Conservation (phyloP, 305 asterid species). For the Fraxinus dipetala region DNA sequence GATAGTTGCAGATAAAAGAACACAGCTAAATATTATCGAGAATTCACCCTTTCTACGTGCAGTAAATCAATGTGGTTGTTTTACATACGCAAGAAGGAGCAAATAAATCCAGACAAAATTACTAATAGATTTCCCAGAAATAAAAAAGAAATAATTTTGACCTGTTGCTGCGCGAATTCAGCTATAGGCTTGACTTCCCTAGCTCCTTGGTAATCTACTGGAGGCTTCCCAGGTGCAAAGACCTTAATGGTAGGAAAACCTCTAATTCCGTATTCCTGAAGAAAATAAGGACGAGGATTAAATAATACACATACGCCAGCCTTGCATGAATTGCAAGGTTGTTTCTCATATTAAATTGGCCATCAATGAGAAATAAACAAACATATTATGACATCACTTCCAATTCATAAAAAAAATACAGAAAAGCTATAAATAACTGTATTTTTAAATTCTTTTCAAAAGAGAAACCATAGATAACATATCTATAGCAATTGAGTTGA, state of each 20-base stretch:
- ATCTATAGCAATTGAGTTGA: not conserved
- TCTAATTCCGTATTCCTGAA: conserved; percentile 81
- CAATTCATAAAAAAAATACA: not conserved
- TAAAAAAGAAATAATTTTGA: conserved; percentile 22
- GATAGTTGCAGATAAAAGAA: conserved; percentile 5
- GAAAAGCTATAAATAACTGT: not conserved
- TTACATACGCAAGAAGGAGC: not conserved
- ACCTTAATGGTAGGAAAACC: conserved; percentile 97
- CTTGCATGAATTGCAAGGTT: not conserved
- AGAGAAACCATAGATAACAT: not conserved
- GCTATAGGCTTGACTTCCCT: conserved; percentile 83
- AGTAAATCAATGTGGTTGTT: not conserved
- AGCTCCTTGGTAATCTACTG: conserved; percentile 87
- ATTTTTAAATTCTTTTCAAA: not conserved
- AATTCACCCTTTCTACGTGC: not conserved
- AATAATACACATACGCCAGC: not conserved
- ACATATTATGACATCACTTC: not conserved
- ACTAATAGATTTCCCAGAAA: not conserved
- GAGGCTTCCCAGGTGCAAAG: conserved; percentile 88
- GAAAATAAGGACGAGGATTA: conserved; percentile 9
- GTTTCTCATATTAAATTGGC: not conserved
- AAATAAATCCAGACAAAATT: not conserved
- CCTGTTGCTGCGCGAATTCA: conserved; percentile 72
- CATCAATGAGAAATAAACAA: not conserved
- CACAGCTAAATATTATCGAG: not conserved